Evolutionary conservation across 192 early-diverging fungal species (phyloP).

Genomic region (Chytriomyces sp.): DNA sequence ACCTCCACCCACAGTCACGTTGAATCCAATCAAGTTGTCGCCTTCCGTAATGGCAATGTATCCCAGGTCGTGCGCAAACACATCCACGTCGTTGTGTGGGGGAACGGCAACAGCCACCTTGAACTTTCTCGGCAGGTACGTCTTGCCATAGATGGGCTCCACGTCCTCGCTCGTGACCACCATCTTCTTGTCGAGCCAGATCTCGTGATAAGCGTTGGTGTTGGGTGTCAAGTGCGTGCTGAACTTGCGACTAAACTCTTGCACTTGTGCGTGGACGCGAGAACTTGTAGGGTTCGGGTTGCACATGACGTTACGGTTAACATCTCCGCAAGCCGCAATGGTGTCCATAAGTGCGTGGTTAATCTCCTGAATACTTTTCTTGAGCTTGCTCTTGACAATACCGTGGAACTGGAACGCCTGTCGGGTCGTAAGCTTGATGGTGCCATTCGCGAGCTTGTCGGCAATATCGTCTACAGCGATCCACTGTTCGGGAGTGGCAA

Average conservation of each 20-base stretch:
- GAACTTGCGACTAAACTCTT: conserved; percentile 70
- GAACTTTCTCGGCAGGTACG: conserved; percentile 96
- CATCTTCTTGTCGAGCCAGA: conserved; percentile 91
- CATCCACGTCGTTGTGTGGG: conserved; percentile 95
- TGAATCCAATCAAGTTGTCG: conserved; percentile 79
- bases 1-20: conserved; percentile 92
- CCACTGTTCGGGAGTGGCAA: conserved; percentile 87
- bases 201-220: conserved; percentile 94
- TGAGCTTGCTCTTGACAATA: conserved; percentile 88
- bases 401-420: conserved; percentile 98
- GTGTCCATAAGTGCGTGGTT: conserved; percentile 89
- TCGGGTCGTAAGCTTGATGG: conserved; percentile 93
- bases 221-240: conserved; percentile 79
- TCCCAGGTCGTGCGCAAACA: conserved; percentile 94
- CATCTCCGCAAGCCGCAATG: conserved; percentile 96
- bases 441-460: conserved; percentile 80
- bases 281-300: conserved; percentile 83
- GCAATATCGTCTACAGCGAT: conserved; percentile 91
- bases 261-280: conserved; percentile 77
- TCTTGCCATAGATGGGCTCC: conserved; percentile 91
- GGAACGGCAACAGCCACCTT: conserved; percentile 94
- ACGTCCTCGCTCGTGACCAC: conserved; percentile 80
- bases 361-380: conserved; percentile 86
- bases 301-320: conserved; percentile 96
- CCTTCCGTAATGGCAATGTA: conserved; percentile 87